Percentiles rank a stretch among this genome's conserved stretches.
These are phyloP conservation scores for Pseudoscleropodium purum DNA, from an alignment of 225 moss, liverwort and hornwort species.

Conservation along the genomic window DNA sequence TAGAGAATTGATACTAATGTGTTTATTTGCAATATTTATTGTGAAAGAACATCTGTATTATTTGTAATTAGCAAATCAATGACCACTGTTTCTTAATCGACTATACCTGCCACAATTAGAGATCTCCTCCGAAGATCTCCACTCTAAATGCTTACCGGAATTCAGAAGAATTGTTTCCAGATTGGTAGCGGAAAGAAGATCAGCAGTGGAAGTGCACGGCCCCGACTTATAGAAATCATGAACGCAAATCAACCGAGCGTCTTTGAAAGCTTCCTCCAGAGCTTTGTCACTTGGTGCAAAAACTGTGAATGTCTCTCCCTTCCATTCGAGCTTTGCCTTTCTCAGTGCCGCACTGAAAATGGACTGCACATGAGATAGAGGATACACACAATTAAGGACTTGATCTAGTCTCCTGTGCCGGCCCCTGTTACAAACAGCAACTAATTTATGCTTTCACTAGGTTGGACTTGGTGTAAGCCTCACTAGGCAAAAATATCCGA, in stretches of 20 bases:
- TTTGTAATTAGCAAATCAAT: not conserved
- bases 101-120: not conserved
- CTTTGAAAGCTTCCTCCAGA: not conserved
- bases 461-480: not conserved
- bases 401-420: not conserved
- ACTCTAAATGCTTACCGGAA: not conserved
- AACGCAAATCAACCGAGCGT: constrained; percentile 14
- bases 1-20: not conserved
- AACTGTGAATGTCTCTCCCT: not conserved
- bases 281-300: constrained; percentile 20
- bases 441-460: not conserved
- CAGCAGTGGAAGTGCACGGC: constrained; percentile 4
- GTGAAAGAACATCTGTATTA: not conserved
- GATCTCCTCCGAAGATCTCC: not conserved
- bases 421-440: not conserved
- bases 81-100: not conserved
- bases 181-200: constrained; percentile 10
- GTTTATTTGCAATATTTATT: not conserved
- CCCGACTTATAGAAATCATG: not conserved
- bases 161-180: constrained; percentile 1
- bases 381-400: not conserved
- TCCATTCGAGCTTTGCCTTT: not conserved
- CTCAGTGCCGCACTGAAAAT: not conserved
- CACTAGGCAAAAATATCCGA: not conserved
- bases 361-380: not conserved